phyloP scores from a whole-genome alignment of 345 rosid species.

The Lepidium africanum region DNA sequence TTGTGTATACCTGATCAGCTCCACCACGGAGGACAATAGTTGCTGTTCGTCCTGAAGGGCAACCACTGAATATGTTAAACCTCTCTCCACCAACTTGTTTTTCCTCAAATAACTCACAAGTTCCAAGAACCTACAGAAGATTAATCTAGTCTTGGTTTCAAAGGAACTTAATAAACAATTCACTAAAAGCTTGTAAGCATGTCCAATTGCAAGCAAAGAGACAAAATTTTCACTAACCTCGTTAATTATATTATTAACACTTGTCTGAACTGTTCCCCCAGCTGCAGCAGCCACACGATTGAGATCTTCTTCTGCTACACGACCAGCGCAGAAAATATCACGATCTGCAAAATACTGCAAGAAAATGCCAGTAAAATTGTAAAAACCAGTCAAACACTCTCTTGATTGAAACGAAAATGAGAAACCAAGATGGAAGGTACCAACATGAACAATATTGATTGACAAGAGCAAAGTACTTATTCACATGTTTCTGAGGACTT shows the following conservation, averaged over 20 bases:
- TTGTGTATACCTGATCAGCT: slow-evolving; percentile 85
- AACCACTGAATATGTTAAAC: slow-evolving; percentile 95
- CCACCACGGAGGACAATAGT: slow-evolving; percentile 99
- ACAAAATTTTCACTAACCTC: slow-evolving; percentile 42
- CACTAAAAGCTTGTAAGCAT: background rate
- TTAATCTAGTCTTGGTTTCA: background rate
- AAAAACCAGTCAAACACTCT: background rate
- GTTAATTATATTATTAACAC: slow-evolving; percentile 83
- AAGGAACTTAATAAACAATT: slow-evolving; percentile 1
- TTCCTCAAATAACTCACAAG: slow-evolving; percentile 94
- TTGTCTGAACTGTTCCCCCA: slow-evolving; percentile 95
- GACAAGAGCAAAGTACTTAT: background rate
- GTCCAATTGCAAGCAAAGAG: slow-evolving; percentile 2
- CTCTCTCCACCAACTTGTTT: slow-evolving; percentile 98
- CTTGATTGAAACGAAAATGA: background rate
- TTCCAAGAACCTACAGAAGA: slow-evolving; percentile 77
- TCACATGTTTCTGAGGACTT: background rate
- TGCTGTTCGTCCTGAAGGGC: slow-evolving; percentile 90
- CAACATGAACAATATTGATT: background rate
- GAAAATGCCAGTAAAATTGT: slow-evolving; percentile 1
- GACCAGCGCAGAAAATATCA: slow-evolving; percentile 99
- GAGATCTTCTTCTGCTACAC: slow-evolving; percentile 93
- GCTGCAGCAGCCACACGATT: slow-evolving; percentile 92
- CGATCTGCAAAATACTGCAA: slow-evolving; percentile 96
- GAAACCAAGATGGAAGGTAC: background rate